Percentiles rank a stretch among this genome's conserved stretches.
Conservation (phyloP, 169 alveolate species). For the Plasmodium inui region DNA sequence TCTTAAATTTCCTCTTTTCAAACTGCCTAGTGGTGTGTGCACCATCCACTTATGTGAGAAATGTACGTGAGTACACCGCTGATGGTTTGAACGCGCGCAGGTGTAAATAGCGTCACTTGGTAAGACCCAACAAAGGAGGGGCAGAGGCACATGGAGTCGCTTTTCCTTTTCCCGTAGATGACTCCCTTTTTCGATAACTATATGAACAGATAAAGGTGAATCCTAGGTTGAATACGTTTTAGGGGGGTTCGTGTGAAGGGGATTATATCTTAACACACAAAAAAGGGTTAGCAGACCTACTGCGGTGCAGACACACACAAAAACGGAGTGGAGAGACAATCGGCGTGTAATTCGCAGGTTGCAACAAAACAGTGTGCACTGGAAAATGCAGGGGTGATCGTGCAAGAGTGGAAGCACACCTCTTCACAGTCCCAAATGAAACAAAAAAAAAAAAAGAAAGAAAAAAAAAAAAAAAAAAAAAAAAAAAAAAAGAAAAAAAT, state of each 20-base stretch:
- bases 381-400: neutral
- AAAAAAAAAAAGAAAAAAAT: too few relatives aligned
- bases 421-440: neutral
- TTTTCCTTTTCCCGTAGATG: neutral
- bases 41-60: neutral
- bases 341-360: neutral
- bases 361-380: neutral
- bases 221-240: neutral
- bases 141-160: neutral
- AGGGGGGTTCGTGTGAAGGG: neutral
- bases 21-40: neutral
- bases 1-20: neutral
- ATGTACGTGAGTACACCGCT: neutral
- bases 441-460: neutral
- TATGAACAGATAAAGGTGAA: neutral
- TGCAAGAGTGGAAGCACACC: neutral
- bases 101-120: neutral
- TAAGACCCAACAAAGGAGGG: neutral
- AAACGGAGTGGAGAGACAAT: neutral
- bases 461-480: too few relatives aligned
- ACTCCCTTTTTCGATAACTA: neutral
- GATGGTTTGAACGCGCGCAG: neutral
- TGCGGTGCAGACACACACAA: neutral
- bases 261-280: neutral
- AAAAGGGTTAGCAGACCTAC: neutral